Evolutionary conservation across 2,329 filamentous ascomycete genomes (phyloP).

Genomic region (Alternaria conjuncta): DNA sequence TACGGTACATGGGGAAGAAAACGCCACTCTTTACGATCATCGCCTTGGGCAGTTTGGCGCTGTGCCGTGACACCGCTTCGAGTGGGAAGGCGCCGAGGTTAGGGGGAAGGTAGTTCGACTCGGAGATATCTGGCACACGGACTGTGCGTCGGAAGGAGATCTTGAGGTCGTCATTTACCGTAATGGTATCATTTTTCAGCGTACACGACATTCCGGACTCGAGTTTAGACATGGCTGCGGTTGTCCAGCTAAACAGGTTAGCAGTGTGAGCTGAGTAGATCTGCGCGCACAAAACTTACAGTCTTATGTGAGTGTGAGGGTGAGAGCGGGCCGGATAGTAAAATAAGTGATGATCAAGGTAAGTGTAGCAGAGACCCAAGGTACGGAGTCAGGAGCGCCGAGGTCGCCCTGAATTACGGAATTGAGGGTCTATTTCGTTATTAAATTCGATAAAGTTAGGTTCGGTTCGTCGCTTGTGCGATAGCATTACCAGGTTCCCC

Average conservation of each 20-base stretch:
- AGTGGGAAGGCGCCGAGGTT: conserved; percentile 21
- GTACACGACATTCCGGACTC: background rate
- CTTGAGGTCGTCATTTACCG: conserved; percentile 17
- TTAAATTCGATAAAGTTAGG: background rate
- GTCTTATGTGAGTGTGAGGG: background rate
- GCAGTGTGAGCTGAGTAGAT: background rate
- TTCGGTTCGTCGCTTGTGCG: background rate
- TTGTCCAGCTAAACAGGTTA: background rate
- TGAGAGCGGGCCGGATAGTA: background rate
- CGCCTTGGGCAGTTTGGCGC: conserved; percentile 37
- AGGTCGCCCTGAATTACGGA: background rate
- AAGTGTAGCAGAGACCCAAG: background rate
- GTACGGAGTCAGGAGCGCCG: background rate
- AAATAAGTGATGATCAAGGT: background rate
- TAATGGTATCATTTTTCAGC: background rate
- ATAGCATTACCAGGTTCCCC: background rate
- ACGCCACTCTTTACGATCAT: conserved; percentile 53
- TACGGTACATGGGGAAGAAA: conserved; percentile 61
- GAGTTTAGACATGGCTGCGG: background rate
- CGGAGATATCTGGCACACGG: conserved; percentile 34
- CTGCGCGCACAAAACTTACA: background rate
- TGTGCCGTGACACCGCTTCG: conserved; percentile 24
- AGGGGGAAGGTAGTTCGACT: conserved; percentile 30
- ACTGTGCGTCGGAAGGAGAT: conserved; percentile 23
- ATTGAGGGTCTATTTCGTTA: background rate